Evolutionary conservation across 495 filamentous ascomycete genomes (phyloP), one percentile per base, ranked within the genome.

Genomic region (Podospora pseudoanserina): DNA sequence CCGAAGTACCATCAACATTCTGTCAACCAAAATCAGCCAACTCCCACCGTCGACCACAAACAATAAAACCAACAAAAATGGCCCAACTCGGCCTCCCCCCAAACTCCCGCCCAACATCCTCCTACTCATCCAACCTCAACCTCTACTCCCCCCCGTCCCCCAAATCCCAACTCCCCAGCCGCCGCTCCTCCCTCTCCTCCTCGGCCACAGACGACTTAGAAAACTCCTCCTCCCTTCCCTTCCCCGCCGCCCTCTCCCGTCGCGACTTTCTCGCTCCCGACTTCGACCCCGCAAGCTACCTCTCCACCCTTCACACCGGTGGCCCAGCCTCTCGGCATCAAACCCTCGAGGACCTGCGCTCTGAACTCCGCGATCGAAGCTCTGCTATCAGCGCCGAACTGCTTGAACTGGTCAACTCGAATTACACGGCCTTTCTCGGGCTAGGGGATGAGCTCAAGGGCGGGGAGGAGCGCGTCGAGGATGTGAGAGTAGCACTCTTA

Each of bases 401-500:
- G 9, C 83, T 98, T 4, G 94, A 97, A 76, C 86, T 98, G 1
- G 94, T 99, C 68, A 98, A 98, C 75, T 84, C 90, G 34, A 94
- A 98, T 77, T 97, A 97, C 76, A 87, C 90, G 55, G 92, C 94
- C 71, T 98, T 98, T 71, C 76, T 99, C 2, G 88, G 87, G 5
- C 79, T 99, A 0, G 95, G 96, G 0, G 87, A 84, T 32, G 90
- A 92, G 73, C 79, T 99, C 54, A 87, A 87, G 61, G 94, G 94
- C 0, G 96, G 96, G 2, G 94, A 96, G 71, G 93, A 96, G 75
- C 92, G 89, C 75, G 88, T 96, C 3, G 94, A 97, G 78, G 93
- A 96, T 74, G 88, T 99, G 16, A 86, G 92, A 32, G 91, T 99
- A 1, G 93, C 92, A 7, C 76, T 98, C 60, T 72, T 97, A 69